phyloP scores from a whole-genome alignment of 176 grass and related monocot genomes.

The Triticum dicoccoides region DNA sequence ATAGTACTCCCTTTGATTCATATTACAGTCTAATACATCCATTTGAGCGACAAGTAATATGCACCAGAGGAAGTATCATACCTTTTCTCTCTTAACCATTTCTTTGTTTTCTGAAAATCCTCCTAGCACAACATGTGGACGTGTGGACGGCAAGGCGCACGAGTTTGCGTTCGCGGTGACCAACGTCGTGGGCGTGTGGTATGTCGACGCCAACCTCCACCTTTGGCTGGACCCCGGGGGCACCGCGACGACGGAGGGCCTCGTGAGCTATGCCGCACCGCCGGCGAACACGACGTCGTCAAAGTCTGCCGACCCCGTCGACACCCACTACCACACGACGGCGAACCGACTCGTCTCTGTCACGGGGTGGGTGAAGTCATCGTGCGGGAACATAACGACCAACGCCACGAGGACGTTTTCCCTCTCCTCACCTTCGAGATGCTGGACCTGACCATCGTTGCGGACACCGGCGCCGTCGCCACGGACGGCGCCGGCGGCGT shows the following conservation, averaged over 20 bases:
- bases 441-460: constrained; percentile 65
- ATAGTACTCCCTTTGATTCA: background rate
- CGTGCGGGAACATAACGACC: constrained; percentile 73
- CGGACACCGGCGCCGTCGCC: constrained; percentile 12
- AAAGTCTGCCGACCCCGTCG: constrained; percentile 46
- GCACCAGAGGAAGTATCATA: too few species aligned
- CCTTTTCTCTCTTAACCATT: too few species aligned
- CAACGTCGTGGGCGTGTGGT: constrained; percentile 34
- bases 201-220: too few species aligned
- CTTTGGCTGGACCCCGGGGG: constrained; percentile 40
- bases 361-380: constrained; percentile 62
- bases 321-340: constrained; percentile 38
- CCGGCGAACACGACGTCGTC: constrained; percentile 27
- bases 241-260: constrained; percentile 27
- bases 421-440: constrained; percentile 45
- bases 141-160: constrained; percentile 41
- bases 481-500: background rate
- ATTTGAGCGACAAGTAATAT: too few species aligned
- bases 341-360: constrained; percentile 51
- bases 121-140: too few species aligned
- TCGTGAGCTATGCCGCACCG: constrained; percentile 47
- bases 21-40: too few species aligned
- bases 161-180: constrained; percentile 71
- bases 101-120: too few species aligned
- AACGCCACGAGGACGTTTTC: constrained; percentile 46